Evolutionary conservation across 1,284 basidiomycete genomes (phyloP), one percentile per base, ranked within the genome.

Genomic region (Malassezia obtusa): DNA sequence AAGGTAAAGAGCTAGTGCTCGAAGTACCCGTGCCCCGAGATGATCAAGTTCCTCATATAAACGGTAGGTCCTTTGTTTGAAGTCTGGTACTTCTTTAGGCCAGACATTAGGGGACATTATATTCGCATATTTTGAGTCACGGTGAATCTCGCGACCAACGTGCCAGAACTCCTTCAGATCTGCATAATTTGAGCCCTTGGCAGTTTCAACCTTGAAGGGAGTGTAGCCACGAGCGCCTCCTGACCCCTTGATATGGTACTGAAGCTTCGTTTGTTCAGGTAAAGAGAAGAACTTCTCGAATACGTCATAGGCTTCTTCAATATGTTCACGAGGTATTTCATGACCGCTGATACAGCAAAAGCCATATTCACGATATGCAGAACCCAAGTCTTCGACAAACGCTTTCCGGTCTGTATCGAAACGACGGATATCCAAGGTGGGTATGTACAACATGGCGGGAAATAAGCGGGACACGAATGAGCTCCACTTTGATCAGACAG

Each of bases 91-190:
- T 25, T 50, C 49, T 15, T 31, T 30, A 4, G 49, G 49, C 49
- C 49, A 50, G 12, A 50, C 41, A 15, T 50, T 50, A 3, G 39
- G 40, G 10, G 39, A 22, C 49, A 50, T 50, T 10, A 44, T 41
- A 5, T 36, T 32, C 11, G 22, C 39, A 24, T 44, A 50, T 25
- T 26, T 45, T 12, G 49, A 40, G 17, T 40, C 49, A 10, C 35
- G 32, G 4, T 21, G 21, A 4, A 44, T 35, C 3, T 50, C 49
- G n/a, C 49, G 49, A 8, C 39, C 49, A 28, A 44, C 32, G 17
- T 50, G 49, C 40, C 43, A 44, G 12, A 50, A 50, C 17, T 50
- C 49, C 30, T 50, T 50, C 14, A 50, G 28, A n/a, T 50, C 49
- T n/a, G 49, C 49, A 25, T 33, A 45, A 12, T 44, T 28, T 5